These are phyloP conservation scores for Arctium lappa DNA, from an alignment of 129 eudicot genomes.

Conservation along the genomic window DNA sequence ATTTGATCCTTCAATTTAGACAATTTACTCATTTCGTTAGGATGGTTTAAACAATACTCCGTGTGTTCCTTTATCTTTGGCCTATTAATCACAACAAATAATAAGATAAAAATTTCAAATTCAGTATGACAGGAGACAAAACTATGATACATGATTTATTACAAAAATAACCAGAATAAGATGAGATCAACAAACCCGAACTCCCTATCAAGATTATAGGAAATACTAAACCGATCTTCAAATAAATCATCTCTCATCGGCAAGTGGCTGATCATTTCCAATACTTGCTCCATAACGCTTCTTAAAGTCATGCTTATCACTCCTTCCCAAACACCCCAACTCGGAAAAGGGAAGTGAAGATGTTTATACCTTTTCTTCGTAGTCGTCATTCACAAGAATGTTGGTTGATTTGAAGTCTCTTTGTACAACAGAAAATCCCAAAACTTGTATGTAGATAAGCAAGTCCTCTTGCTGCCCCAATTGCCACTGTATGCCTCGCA, in stretches of 20 bases:
- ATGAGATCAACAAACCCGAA: conserved; percentile 65
- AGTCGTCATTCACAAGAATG: no score
- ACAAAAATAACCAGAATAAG: not conserved
- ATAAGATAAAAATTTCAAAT: not conserved
- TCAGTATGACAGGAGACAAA: not conserved
- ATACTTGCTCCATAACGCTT: conserved; percentile 77
- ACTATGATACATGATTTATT: not conserved
- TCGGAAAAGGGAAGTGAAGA: no score
- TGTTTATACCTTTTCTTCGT: no score
- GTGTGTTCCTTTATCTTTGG: conserved; percentile 94
- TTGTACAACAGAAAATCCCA: no score
- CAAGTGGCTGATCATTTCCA: conserved; percentile 74
- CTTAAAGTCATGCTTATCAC: conserved; percentile 79
- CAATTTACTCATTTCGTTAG: conserved; percentile 93
- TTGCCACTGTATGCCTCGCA: no score
- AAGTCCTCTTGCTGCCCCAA: no score
- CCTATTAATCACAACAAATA: conserved; percentile 31
- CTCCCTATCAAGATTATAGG: conserved; percentile 94
- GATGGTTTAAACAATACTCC: conserved; percentile 92
- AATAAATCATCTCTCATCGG: conserved; percentile 74
- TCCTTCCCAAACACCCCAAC: conserved; percentile 51
- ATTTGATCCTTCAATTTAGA: conserved; percentile 89
- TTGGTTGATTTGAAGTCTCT: no score
- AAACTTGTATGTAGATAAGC: no score
- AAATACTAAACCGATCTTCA: conserved; percentile 93